A percentile compares a stretch with the other conserved stretches of the same genome.
Conservation (phyloP, 352 stramenopile species). For the Phytophthora chlamydospora region DNA sequence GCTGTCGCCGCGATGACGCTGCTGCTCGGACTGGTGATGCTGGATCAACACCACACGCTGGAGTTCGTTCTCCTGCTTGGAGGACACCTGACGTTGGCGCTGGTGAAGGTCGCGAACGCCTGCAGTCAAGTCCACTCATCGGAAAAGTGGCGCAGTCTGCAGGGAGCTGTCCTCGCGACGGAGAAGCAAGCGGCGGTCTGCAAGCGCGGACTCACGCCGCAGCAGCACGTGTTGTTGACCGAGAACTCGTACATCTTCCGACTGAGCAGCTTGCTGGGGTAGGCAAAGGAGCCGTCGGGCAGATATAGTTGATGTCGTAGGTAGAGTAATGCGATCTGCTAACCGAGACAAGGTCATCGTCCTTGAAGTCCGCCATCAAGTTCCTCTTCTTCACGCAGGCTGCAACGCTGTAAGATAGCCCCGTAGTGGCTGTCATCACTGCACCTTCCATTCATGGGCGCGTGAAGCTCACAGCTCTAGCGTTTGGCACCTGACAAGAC, state of each 20-base stretch:
- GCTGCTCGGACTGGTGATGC: constrained; percentile 19
- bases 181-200: constrained; percentile 11
- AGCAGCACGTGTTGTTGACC: constrained; percentile 36
- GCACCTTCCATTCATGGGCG: too few relatives aligned
- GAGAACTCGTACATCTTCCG: constrained; percentile 41
- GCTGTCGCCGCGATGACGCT: constrained; percentile 1
- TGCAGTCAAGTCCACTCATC: constrained; percentile 28
- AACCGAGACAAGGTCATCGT: neutral
- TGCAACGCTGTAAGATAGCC: too few relatives aligned
- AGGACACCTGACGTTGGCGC: constrained; percentile 19
- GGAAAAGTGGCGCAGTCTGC: constrained; percentile 26
- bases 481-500: too few relatives aligned
- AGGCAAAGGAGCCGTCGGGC: neutral
- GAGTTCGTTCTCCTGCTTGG: constrained; percentile 31
- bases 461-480: too few relatives aligned
- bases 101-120: constrained; percentile 20
- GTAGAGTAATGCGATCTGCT: neutral
- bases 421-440: too few relatives aligned
- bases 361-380: neutral
- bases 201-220: constrained; percentile 16
- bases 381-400: neutral
- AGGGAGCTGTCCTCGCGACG: constrained; percentile 24
- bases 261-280: constrained; percentile 22
- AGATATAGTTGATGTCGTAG: neutral
- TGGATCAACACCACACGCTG: constrained; percentile 26